Base-by-base conservation (phyloP, 805 yeast genomes). In the Yarrowia divulgata region DNA sequence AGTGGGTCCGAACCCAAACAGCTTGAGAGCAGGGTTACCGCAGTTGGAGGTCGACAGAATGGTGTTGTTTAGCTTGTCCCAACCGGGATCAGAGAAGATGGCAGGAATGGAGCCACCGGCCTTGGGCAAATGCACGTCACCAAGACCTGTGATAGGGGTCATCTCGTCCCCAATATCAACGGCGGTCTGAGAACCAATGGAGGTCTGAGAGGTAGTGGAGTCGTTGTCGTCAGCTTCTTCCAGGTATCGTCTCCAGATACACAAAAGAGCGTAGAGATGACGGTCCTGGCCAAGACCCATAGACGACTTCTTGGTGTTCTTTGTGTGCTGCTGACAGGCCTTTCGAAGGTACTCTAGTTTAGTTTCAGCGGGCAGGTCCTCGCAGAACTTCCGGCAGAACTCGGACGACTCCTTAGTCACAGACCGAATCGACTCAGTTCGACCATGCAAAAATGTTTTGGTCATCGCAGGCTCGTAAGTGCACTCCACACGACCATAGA, bases 391-490 rank as follows among this genome's bases (percentile, higher is more conserved):
- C 69, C 97, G 86, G 18, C 91, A 97, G 80, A 92, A 93, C 57
- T 85, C 82, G 75, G 90, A 90, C 0, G 95, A 89, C 76, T 91
- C 91, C 73, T 85, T 82, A 8, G 94, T 87, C 5, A 93, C 97
- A 0, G 97, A 85, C 74, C 97, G 83, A 69, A 93, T 87, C 3
- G 97, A 97, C 78, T 93, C 98, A 0, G 98, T 93, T 77, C 98
- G 85, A 12, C 97, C 98, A 76, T 93, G 97, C 72, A 89, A 84
- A 77, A 88, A 93, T 70, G 82, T 82, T 78, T 93, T 93, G 4
- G 97, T 93, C 98, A 93, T 93, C 9, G 97, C 97, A 1, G 98
- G 98, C 79, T 93, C 98, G 77, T 93, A 93, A 7, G 97, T 91
- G 72, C 96, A 90, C 78, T 92, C 98, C 48, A 92, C 94, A 76